Percentiles rank a stretch among this genome's conserved stretches.
These are phyloP conservation scores for Tulasnella sp. DNA, from an alignment of 768 basidiomycete genomes.

Conservation along the genomic window DNA sequence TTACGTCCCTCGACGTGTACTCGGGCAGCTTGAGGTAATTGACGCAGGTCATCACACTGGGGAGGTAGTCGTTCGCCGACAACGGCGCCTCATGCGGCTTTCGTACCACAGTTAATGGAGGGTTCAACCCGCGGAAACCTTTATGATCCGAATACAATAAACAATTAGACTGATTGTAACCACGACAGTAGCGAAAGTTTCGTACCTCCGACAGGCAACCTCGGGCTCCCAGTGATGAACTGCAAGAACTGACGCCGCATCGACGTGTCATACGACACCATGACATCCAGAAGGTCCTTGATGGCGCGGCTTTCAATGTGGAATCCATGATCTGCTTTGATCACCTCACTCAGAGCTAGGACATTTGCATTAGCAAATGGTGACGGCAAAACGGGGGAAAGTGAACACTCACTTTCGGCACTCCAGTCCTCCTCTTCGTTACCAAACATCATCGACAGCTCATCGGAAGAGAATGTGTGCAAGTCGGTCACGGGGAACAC, in stretches of 20 bases:
- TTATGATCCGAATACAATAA: neutral
- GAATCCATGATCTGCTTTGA: conserved; percentile 98
- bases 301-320: conserved; percentile 90
- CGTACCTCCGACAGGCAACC: conserved; percentile 88
- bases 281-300: conserved; percentile 72
- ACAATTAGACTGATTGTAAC: conserved; percentile 13
- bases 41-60: conserved; percentile 98
- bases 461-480: conserved; percentile 85
- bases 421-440: conserved; percentile 98
- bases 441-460: conserved; percentile 91
- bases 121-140: conserved; percentile 94
- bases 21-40: conserved; percentile 95
- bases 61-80: conserved; percentile 86
- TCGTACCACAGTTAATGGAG: conserved; percentile 88
- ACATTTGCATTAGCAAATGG: neutral
- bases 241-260: conserved; percentile 83
- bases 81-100: conserved; percentile 91
- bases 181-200: no score
- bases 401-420: conserved; percentile 59
- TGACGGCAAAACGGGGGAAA: neutral
- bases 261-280: conserved; percentile 64
- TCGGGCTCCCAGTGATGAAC: conserved; percentile 96
- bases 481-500: conserved; percentile 91
- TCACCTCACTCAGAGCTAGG: conserved; percentile 70
- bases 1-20: conserved; percentile 76